These are phyloP conservation scores for Exserohilum rostratum DNA, from an alignment of 2,329 filamentous ascomycete genomes.

Conservation along the genomic window DNA sequence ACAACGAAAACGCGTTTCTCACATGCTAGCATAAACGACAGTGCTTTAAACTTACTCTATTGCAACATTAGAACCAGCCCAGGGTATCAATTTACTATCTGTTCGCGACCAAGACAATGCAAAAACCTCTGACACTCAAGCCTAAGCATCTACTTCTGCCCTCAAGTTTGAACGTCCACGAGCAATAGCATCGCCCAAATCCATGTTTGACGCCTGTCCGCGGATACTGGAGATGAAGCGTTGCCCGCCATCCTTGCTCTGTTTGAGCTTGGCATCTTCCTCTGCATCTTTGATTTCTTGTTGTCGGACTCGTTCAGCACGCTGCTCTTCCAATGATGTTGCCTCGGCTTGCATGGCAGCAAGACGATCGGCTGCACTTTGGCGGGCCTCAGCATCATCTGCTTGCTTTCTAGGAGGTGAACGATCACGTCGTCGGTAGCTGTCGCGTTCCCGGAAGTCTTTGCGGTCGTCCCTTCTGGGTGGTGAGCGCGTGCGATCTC, in stretches of 20 bases:
- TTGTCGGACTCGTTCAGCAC: constrained; percentile 39
- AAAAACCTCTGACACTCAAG: not conserved
- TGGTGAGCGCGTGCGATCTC: constrained; percentile 28
- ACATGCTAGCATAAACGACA: not conserved
- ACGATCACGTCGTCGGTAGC: constrained; percentile 29
- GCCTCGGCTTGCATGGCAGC: constrained; percentile 46
- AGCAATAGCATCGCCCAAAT: constrained; percentile 38
- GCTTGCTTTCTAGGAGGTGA: constrained; percentile 17
- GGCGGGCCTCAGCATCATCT: constrained; percentile 18
- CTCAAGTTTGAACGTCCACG: constrained; percentile 31
- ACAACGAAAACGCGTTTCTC: too few species aligned
- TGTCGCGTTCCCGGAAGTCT: constrained; percentile 21
- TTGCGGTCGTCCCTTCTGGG: constrained; percentile 23
- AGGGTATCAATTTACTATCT: constrained; percentile 18
- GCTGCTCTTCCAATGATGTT: constrained; percentile 39
- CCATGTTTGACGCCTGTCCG: constrained; percentile 31
- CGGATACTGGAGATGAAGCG: constrained; percentile 34
- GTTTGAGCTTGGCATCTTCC: constrained; percentile 36
- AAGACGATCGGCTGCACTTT: constrained; percentile 36
- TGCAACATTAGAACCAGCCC: not conserved
- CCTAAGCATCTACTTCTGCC: constrained; percentile 23
- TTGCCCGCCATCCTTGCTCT: constrained; percentile 31
- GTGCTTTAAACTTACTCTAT: too few species aligned
- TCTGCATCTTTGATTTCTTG: constrained; percentile 42
- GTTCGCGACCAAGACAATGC: not conserved